These are phyloP conservation scores for Phytopythium kandeliae DNA, from an alignment of 352 stramenopile species.

Conservation along the genomic window DNA sequence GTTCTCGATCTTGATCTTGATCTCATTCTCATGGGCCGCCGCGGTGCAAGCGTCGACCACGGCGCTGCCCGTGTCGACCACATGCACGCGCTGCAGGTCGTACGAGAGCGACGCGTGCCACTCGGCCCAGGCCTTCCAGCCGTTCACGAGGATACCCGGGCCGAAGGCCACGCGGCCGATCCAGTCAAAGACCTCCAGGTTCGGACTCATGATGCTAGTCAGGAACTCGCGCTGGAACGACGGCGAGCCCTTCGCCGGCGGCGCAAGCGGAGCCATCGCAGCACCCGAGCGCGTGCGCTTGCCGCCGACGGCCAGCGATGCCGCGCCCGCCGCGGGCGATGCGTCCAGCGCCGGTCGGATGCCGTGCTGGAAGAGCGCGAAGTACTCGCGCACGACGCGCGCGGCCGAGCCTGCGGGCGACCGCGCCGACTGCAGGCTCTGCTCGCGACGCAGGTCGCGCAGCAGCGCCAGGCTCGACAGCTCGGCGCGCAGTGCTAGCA, in stretches of 20 bases:
- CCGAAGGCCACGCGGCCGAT: constrained; percentile 26
- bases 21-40: too few relatives aligned
- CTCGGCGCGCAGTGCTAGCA: constrained; percentile 29
- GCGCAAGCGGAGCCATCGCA: too few relatives aligned
- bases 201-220: constrained; percentile 30
- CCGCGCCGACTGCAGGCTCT: constrained; percentile 21
- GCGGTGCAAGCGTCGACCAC: too few relatives aligned
- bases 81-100: constrained; percentile 27
- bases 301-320: constrained; percentile 7
- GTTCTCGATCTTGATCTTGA: too few relatives aligned
- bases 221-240: constrained; percentile 33
- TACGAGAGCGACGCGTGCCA: constrained; percentile 35
- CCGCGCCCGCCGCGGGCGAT: constrained; percentile 3
- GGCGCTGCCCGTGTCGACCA: constrained; percentile 22
- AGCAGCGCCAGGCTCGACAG: constrained; percentile 42
- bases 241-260: constrained; percentile 13
- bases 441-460: constrained; percentile 31
- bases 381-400: constrained; percentile 44
- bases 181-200: constrained; percentile 39
- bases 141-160: constrained; percentile 23
- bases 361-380: constrained; percentile 41
- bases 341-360: constrained; percentile 15
- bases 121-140: constrained; percentile 30
- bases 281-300: constrained; percentile 8
- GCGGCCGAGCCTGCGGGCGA: constrained; percentile 30